phyloP scores from a whole-genome alignment of 2,329 filamentous ascomycete species.

The Epichloe uncinata region DNA sequence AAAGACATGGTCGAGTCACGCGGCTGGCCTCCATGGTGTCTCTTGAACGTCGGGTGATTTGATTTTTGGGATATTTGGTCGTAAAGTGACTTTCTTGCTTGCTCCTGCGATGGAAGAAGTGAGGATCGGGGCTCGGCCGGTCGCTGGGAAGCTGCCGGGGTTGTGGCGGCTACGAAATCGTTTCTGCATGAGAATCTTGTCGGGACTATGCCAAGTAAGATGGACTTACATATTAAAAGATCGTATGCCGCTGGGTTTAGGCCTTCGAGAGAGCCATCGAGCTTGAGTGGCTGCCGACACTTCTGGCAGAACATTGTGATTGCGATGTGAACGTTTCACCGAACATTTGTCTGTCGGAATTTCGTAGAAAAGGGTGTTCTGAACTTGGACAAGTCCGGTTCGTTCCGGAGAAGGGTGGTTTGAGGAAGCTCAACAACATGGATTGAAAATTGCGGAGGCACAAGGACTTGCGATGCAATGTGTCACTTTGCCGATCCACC shows the following conservation, averaged over 20 bases:
- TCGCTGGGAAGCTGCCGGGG: constrained; percentile 42
- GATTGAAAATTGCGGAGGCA: too few species aligned
- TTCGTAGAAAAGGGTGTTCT: too few species aligned
- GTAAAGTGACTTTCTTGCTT: constrained; percentile 57
- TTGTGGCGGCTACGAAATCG: constrained; percentile 27
- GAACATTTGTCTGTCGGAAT: background rate
- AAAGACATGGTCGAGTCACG: constrained; percentile 78
- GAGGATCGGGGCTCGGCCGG: constrained; percentile 31
- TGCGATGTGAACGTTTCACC: background rate
- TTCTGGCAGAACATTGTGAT: constrained; percentile 82
- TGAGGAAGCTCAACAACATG: background rate
- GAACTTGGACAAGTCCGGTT: too few species aligned
- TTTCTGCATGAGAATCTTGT: background rate
- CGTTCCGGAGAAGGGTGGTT: background rate
- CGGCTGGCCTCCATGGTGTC: constrained; percentile 43
- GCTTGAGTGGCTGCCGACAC: constrained; percentile 73
- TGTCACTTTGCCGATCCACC: too few species aligned
- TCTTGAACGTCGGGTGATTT: constrained; percentile 59
- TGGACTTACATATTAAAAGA: constrained; percentile 56
- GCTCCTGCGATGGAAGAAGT: constrained; percentile 54
- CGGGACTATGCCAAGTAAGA: background rate
- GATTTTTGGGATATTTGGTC: constrained; percentile 58
- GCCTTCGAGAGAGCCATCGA: constrained; percentile 78
- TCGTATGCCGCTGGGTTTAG: constrained; percentile 94
- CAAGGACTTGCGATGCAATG: too few species aligned